A percentile compares a stretch with the other conserved stretches of the same genome.
Evolutionary conservation across 2,329 filamentous ascomycete genomes (phyloP).

Genomic region (Stemphylium lycopersici): DNA sequence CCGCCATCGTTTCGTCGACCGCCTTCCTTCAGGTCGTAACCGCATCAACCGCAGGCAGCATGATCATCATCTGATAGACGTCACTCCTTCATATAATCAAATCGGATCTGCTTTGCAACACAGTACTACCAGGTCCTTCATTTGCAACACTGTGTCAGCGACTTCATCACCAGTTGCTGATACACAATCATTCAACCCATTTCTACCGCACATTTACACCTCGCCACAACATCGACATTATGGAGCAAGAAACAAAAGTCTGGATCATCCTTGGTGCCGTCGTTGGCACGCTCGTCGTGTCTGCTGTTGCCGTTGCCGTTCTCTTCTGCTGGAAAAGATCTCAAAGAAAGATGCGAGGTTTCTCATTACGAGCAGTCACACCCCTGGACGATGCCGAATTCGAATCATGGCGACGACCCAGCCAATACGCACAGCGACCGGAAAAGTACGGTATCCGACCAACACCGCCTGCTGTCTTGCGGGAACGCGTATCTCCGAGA

Average conservation of each 20-base stretch:
- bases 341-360: conserved; percentile 42
- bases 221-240: conserved; percentile 13
- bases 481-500: conserved; percentile 35
- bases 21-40: conserved; percentile 21
- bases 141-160: too few species aligned
- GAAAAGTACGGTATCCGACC: conserved; percentile 46
- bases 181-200: too few species aligned
- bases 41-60: conserved; percentile 29
- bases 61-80: conserved; percentile 38
- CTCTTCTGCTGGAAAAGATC: conserved; percentile 45
- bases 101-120: conserved; percentile 14
- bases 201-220: neutral
- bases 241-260: conserved; percentile 42
- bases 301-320: conserved; percentile 32
- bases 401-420: conserved; percentile 49
- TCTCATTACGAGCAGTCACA: conserved; percentile 47
- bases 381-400: conserved; percentile 50
- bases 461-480: conserved; percentile 32
- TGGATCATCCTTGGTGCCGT: conserved; percentile 48
- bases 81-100: conserved; percentile 25
- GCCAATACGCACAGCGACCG: conserved; percentile 44
- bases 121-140: neutral
- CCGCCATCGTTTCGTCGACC: conserved; percentile 27
- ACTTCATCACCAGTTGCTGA: too few species aligned
- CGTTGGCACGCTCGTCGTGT: conserved; percentile 41